These are phyloP conservation scores for Fusarium humuli DNA, from an alignment of 2,329 filamentous ascomycete species.

Conservation along the genomic window DNA sequence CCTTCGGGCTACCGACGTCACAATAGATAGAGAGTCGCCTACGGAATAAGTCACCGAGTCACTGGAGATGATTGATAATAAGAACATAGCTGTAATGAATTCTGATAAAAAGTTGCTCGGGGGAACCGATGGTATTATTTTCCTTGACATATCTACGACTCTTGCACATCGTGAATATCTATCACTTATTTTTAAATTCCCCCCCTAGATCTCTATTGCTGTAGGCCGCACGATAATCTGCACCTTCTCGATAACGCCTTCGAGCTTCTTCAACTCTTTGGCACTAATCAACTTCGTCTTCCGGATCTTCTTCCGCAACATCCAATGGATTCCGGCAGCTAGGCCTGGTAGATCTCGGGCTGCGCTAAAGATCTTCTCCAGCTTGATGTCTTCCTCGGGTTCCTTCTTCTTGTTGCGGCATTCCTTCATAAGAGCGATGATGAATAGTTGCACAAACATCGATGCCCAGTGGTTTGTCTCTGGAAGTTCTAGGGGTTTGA, in stretches of 20 bases:
- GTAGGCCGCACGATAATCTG: slow-evolving; percentile 46
- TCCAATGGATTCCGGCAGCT: slow-evolving; percentile 80
- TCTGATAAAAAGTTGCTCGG: neutral
- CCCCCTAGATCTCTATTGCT: slow-evolving; percentile 27
- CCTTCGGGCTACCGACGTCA: slow-evolving; percentile 38
- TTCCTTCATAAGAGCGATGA: slow-evolving; percentile 80
- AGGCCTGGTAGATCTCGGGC: slow-evolving; percentile 74
- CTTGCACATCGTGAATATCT: neutral
- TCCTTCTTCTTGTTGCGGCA: slow-evolving; percentile 60
- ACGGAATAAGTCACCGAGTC: slow-evolving; percentile 15
- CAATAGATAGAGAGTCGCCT: slow-evolving; percentile 14
- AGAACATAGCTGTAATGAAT: neutral
- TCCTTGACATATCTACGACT: neutral
- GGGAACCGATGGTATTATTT: slow-evolving; percentile 2
- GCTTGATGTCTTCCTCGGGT: slow-evolving; percentile 64
- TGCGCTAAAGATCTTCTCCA: slow-evolving; percentile 75
- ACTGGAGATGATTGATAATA: slow-evolving; percentile 12
- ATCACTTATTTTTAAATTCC: neutral
- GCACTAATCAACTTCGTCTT: slow-evolving; percentile 68
- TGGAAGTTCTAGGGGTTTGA: slow-evolving; percentile 81
- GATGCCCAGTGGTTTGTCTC: slow-evolving; percentile 81
- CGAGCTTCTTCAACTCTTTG: slow-evolving; percentile 61
- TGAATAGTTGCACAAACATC: slow-evolving; percentile 82
- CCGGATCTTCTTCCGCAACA: slow-evolving; percentile 79
- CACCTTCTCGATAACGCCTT: slow-evolving; percentile 50